phyloP scores from a whole-genome alignment of 371 early-diverging fungal species.

The Amoeboaphelidium protococcarum region DNA sequence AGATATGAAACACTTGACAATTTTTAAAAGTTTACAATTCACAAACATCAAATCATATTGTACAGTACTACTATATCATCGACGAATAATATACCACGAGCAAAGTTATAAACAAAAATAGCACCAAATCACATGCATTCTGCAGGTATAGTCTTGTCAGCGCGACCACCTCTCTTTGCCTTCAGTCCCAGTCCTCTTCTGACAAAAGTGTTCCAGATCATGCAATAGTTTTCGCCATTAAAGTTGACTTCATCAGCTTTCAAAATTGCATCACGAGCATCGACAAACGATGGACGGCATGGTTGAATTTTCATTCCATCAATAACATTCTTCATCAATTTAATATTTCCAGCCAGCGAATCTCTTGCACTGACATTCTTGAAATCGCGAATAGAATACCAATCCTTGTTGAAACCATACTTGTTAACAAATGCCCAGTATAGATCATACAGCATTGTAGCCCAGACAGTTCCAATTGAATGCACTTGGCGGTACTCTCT shows the following conservation, averaged over 20 bases:
- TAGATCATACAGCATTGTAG: slow-evolving; percentile 42
- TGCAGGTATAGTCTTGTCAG: not conserved
- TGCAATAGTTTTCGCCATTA: slow-evolving; percentile 7
- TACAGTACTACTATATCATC: no score
- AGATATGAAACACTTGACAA: no score
- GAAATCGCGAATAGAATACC: slow-evolving; percentile 4
- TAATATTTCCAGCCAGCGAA: not conserved
- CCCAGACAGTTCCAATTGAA: slow-evolving; percentile 16
- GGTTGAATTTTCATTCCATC: slow-evolving; percentile 22
- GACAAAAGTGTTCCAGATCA: slow-evolving; percentile 12
- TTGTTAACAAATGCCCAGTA: slow-evolving; percentile 18
- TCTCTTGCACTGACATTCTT: slow-evolving; percentile 6
- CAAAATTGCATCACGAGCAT: slow-evolving; percentile 18
- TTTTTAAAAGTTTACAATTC: no score
- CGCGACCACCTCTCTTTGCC: not conserved
- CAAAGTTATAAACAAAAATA: no score
- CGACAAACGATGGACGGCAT: slow-evolving; percentile 18
- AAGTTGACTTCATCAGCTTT: slow-evolving; percentile 11
- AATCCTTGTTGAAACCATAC: not conserved
- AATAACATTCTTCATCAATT: slow-evolving; percentile 10
- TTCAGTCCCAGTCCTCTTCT: slow-evolving; percentile 12
- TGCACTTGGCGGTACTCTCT: slow-evolving; percentile 6
- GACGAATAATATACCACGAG: no score
- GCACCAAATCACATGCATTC: slow-evolving; percentile 3
- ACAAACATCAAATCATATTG: no score